Evolutionary conservation across 768 basidiomycete species (phyloP), one percentile per base, ranked within the genome.

Genomic region (Nevesoporus exiguus): DNA sequence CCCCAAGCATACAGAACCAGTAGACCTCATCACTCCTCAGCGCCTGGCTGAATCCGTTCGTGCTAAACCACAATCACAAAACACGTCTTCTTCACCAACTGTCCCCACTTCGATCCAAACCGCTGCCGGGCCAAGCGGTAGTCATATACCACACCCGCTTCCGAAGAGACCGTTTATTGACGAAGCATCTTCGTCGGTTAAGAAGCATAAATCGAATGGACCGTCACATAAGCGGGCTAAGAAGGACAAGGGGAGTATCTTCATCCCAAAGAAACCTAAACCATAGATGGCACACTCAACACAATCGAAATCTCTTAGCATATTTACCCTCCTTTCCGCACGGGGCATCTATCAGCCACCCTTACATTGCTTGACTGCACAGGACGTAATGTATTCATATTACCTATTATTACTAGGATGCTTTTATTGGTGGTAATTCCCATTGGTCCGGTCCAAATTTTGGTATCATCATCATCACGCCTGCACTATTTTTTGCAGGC

Each of bases 381-480:
- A 48, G 46, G 49, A 61, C 29, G 47, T 58, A 47, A 57, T 58
- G 45, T 60, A 63, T 61, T 47, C 47, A 25, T 49, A 39, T 39
- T 36, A 36, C n/a, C 14, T 70, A 70, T 52, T 48, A 41, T 59
- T 46, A 22, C 48, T 57, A 47, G 29, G 60, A 51, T 47, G 55
- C 69, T 53, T 61, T 72, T 56, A 67, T 59, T 25, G 91, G 80
- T 29, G 94, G 92, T 52, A 99, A 71, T 67, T 96, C 91, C 85
- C 95, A 95, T 7, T 83, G 83, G 29, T 86, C 83, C 36, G 86
- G 85, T 10, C 93, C 93, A 68, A 94, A 98, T 49, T 80, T 83
- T 0, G 96, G 96, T 45, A 86, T 83, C 10, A 86, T 82, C 79
- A 93, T 84, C 55, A 85, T 73, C 10, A 79, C 73, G 7, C 93